Base-by-base conservation (phyloP, 2,329 filamentous ascomycete species). In the Claviceps sp. region DNA sequence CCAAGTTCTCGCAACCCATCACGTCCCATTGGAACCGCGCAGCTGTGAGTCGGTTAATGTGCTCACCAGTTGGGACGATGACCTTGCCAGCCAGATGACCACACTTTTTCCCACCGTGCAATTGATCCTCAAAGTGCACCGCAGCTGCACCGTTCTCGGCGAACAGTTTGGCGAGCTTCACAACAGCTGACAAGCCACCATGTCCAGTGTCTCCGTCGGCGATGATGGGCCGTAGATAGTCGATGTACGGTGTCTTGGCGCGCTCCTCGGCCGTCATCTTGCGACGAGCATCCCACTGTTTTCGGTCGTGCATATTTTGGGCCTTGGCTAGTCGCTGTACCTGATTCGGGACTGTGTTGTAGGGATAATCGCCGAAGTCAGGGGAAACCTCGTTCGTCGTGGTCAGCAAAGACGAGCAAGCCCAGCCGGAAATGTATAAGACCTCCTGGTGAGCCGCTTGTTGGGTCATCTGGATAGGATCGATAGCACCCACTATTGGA, bases 391-490 rank as follows among this genome's bases (percentile, higher is more conserved):
- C 93, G 71, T 98, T 97, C 40, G 93, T 97, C 9, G 83, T 84
- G 4, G 91, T 97, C 46, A 98, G 75, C 20, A 95, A 81, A 0
- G 89, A 91, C 0, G 91, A 97, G 71, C 93, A 97, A 5, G 93
- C 93, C 93, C 93, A 98, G 56, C 93, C 93, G 0, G 90, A 96
- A 56, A 98, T 77, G 70, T 98, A 98, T 46, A 98, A 78, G 18
- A 96, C 87, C 67, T 98, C 91, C 66, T 97, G 93, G 70, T 97
- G 87, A 5, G 87, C 81, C 16, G 93, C 93, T 73, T 97, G 93
- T 68, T 98, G 93, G 48, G 93, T 95, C 93, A 98, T 97, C 72
- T 98, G 93, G 11, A 97, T 83, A n/a, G 93, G 93, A 65, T 98
- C 93, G 69, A 98, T 94, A 54, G 90, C 93, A 60, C 93, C 93